These are phyloP conservation scores for Volvariella volvacea DNA, from an alignment of 1,284 basidiomycete species.

Conservation along the genomic window DNA sequence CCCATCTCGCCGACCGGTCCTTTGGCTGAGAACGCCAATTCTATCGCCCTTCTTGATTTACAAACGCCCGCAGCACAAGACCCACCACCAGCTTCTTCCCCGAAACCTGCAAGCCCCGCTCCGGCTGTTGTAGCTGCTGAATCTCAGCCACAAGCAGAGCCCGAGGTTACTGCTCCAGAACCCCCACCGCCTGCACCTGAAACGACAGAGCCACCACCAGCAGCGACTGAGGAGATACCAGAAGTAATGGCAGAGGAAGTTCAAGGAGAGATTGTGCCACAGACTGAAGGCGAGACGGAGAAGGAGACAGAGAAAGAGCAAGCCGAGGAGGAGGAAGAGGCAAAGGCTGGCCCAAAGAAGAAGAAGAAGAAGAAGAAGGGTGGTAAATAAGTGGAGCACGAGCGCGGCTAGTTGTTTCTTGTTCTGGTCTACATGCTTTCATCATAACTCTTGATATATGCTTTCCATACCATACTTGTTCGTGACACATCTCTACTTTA, in stretches of 20 bases:
- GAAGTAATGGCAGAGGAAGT: not conserved
- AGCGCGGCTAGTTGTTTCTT: not conserved
- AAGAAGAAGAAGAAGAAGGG: slow-evolving; percentile 1
- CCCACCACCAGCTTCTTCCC: no score
- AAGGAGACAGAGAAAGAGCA: not conserved
- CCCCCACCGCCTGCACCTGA: not conserved
- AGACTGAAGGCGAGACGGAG: not conserved
- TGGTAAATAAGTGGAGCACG: not conserved
- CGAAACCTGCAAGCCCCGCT: no score
- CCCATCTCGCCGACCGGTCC: no score
- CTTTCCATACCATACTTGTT: no score
- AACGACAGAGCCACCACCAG: not conserved
- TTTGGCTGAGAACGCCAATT: no score
- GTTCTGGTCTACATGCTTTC: not conserved
- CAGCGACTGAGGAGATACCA: no score
- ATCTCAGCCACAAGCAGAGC: not conserved
- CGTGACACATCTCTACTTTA: no score
- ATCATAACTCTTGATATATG: no score
- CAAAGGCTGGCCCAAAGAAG: not conserved
- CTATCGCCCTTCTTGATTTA: no score
- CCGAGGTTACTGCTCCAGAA: not conserved
- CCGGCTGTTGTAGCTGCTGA: not conserved
- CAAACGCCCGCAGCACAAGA: no score
- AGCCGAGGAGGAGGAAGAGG: not conserved
- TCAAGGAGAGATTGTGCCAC: not conserved